Base-by-base conservation (phyloP, 805 yeast genomes). In the Wickerhamiella parazyma region DNA sequence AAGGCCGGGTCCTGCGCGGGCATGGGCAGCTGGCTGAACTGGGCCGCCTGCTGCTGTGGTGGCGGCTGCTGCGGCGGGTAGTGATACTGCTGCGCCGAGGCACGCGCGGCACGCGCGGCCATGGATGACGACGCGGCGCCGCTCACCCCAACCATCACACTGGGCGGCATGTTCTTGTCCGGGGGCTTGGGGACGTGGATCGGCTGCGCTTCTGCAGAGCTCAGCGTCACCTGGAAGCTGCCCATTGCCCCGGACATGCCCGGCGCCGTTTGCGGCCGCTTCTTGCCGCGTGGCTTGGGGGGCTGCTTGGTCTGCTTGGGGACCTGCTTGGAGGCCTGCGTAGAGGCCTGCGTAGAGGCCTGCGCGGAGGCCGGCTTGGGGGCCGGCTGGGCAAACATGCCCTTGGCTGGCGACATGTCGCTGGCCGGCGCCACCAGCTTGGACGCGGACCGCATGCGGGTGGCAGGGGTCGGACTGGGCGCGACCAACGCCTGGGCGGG, bases 401-500 rank as follows among this genome's bases (percentile, higher is more conserved):
- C 62, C 49, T 55, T 54, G 21, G 62, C 62, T 2, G 62, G 62
- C 25, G 57, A 49, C 24, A 52, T 46, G 35, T 54, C 58, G 25
- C 55, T 53, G 3, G 62, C 60, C 14, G 43, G 55, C n/a, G 58
- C 46, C 7, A 58, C 60, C 9, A 57, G 52, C 33, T 50, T 51
- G 5, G 59, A 47, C 4, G 29, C 16, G 7, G 59, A 54, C 26
- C 47, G 50, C 44, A 47, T 39, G 14, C 60, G 51, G 29, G 52
- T 53, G 14, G 59, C 59, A 11, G 62, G 62, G 1, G 62, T 58
- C 2, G 60, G 62, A 20, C 58, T 55, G 19, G 50, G 47, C 28
- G 43, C 45, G 3, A 18, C 21, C 11, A 28, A n/a, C 16, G 26
- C 20, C 17, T 35, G 36, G 5, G 31, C 16, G 35, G 18, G 39